These are phyloP conservation scores for Yamadazyma friedrichii DNA, from an alignment of 1,139 yeast genomes.

Conservation along the genomic window DNA sequence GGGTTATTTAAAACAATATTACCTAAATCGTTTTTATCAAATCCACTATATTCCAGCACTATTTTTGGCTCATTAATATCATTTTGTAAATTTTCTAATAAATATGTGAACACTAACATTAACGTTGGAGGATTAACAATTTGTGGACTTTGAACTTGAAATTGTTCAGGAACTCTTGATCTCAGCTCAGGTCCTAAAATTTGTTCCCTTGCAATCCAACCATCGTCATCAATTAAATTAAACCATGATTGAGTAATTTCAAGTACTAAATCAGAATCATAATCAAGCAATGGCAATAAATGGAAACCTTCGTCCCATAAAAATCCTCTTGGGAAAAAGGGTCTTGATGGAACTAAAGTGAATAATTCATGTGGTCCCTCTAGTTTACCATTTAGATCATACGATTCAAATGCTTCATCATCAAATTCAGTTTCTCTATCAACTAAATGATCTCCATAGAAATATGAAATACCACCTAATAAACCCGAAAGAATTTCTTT, in stretches of 20 bases:
- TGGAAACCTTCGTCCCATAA: slow-evolving; percentile 99
- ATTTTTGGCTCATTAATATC: slow-evolving; percentile 24
- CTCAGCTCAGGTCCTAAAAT: slow-evolving; percentile 91
- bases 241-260: slow-evolving; percentile 91
- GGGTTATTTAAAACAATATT: slow-evolving; percentile 58
- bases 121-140: slow-evolving; percentile 96
- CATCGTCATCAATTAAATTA: slow-evolving; percentile 76
- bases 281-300: slow-evolving; percentile 74
- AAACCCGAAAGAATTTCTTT: slow-evolving; percentile 78
- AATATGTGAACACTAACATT: slow-evolving; percentile 71
- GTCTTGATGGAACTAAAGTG: slow-evolving; percentile 86
- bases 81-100: slow-evolving; percentile 47
- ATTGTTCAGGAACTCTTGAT: slow-evolving; percentile 82
- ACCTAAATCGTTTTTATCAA: slow-evolving; percentile 33
- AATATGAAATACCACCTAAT: slow-evolving; percentile 87
- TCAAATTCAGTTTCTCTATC: slow-evolving; percentile 70
- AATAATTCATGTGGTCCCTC: slow-evolving; percentile 77
- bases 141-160: slow-evolving; percentile 82
- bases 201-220: slow-evolving; percentile 97
- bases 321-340: slow-evolving; percentile 94
- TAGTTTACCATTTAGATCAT: slow-evolving; percentile 46
- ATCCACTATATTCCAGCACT: slow-evolving; percentile 14
- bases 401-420: slow-evolving; percentile 61
- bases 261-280: slow-evolving; percentile 80
- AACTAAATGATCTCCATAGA: slow-evolving; percentile 83